A percentile compares a stretch with the other conserved stretches of the same genome.
phyloP scores from a whole-genome alignment of 192 early-diverging fungal species.

The Coemansia sp. region DNA sequence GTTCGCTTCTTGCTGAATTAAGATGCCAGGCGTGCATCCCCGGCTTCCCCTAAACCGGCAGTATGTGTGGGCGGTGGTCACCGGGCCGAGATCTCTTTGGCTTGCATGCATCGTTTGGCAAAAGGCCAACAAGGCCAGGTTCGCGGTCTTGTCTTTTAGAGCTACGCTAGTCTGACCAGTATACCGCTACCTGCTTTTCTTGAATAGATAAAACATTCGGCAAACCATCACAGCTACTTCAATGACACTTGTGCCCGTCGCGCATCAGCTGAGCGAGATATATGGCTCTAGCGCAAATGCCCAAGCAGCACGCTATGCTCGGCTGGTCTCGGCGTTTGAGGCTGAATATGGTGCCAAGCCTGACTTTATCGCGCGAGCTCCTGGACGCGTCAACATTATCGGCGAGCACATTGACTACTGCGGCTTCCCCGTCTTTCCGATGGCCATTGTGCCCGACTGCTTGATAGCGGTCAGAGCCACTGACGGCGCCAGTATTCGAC shows the following conservation, averaged over 20 bases:
- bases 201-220: too few relatives aligned
- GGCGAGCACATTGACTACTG: slow-evolving; percentile 97
- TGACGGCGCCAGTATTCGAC: slow-evolving; percentile 13
- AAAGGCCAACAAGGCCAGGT: too few relatives aligned
- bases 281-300: slow-evolving; percentile 24
- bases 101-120: too few relatives aligned
- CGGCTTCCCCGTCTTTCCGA: slow-evolving; percentile 90
- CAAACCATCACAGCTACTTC: too few relatives aligned
- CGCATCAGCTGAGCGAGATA: slow-evolving; percentile 15
- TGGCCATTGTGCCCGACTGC: slow-evolving; percentile 77
- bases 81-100: too few relatives aligned
- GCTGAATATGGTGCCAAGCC: slow-evolving; percentile 56
- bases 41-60: too few relatives aligned
- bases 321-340: slow-evolving; percentile 52
- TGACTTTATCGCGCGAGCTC: slow-evolving; percentile 80
- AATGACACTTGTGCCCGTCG: not conserved
- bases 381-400: slow-evolving; percentile 94
- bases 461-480: slow-evolving; percentile 38
- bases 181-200: too few relatives aligned
- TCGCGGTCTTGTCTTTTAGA: too few relatives aligned
- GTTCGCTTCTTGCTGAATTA: too few relatives aligned
- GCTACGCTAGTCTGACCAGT: too few relatives aligned
- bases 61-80: too few relatives aligned
- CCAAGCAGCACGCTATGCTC: slow-evolving; percentile 53
- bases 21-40: too few relatives aligned